Evolutionary conservation across 306 rosid genomes (phyloP), one percentile per base, ranked within the genome.

Genomic region (Prunus mira): DNA sequence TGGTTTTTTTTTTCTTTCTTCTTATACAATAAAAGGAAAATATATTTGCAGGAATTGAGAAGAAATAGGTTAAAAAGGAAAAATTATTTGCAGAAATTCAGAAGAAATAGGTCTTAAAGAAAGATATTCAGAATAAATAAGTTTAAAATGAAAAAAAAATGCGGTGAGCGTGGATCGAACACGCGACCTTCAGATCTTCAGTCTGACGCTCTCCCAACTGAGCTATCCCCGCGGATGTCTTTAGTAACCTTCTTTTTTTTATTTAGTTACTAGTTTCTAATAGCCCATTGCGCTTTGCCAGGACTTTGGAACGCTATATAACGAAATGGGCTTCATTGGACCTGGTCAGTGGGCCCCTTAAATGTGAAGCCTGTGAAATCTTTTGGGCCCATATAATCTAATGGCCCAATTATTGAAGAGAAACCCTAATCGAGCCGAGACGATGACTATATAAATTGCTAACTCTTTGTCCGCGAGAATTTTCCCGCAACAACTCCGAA

Each of bases 181-280:
- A 88, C 88, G 81, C 79, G 85, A 88, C 89, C 89, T 84, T 88
- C 88, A 85, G 89, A 85, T 85, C 88, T 88, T 88, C 88, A 88
- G 92, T 88, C 89, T 88, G 92, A 88, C 94, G 90, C 91, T 87
- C 91, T 89, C 91, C 95, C 95, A 87, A 90, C 92, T 90, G 89
- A 86, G 92, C 95, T 90, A 87, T 90, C 92, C 92, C 92, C 85
- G 89, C 80, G 0, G 0, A 8, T 1, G 1, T 3, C 0, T 0
- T 1, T 0, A 1, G 0, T 0, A 2, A 5, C 0, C 65, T 1
- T 7, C 2, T 0, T 1, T 1, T 3, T 0, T 12, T 5, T 3
- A 49, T 49, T 12, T 49, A 49, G 0, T 34, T 1, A 2, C 9
- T 34, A 6, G 2, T 34, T 34, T 6, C 9, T 38, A 7, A 6